Base-by-base conservation (phyloP, 345 rosid species). In the Eucalyptus urophylla region DNA sequence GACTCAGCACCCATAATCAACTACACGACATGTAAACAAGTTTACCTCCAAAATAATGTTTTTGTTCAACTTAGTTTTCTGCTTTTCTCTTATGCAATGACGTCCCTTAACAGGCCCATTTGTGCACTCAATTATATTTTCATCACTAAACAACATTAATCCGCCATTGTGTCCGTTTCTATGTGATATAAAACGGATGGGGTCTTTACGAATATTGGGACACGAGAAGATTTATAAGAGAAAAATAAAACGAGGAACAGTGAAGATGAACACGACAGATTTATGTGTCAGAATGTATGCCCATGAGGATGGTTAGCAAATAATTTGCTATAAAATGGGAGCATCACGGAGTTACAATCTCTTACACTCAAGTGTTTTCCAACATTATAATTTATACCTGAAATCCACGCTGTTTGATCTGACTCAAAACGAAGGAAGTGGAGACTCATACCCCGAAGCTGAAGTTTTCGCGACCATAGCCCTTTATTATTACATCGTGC, bases 141-240 rank as follows among this genome's bases (percentile, higher is more conserved):
- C 29, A 27, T 62, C 33, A 27, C 69, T 62, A 62, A 62, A 4
- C 22, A 62, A 27, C 4, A 25, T 29, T 13, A 4, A 29, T 62
- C 8, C 0, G 3, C 33, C 8, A 4, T 62, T 62, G 33, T 13
- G 16, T 62, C 33, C 14, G 0, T 62, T 62, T 62, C 33, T 6
- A 29, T 62, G 29, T 58, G 67, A 58, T 25, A 58, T 58, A 58
- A 25, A 58, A 58, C 0, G 69, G 69, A 58, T 58, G 27, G 65
- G n/a, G 14, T 58, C n/a, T 58, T 58, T 10, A 14, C 5, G 3
- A 62, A 25, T 4, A 29, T 62, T 29, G 31, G 3, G 69, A 62
- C 31, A 62, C 5, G 8, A 62, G 31, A 29, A 27, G 33, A 13
- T 27, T 25, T 58, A 58, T 58, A 3, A 58, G n/a, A 58, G 67